phyloP scores from a whole-genome alignment of 208 protist species.

The Crithidia sp. region DNA sequence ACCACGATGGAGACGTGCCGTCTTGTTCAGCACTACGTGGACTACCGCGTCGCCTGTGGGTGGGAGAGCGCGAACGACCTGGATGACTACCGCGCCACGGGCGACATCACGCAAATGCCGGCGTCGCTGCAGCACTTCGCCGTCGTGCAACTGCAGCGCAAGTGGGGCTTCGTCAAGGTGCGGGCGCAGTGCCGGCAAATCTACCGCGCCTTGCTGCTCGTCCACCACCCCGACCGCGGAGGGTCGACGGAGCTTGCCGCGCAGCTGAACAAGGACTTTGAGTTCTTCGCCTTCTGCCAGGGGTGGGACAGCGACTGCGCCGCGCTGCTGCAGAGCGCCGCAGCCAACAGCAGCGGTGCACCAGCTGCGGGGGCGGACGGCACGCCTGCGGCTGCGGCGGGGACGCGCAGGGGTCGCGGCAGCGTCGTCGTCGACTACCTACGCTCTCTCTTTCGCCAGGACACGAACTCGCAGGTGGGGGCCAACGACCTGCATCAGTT shows the following conservation, averaged over 20 bases:
- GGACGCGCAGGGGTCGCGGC: slow-evolving; percentile 36
- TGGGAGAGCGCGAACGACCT: slow-evolving; percentile 75
- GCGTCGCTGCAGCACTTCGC: slow-evolving; percentile 84
- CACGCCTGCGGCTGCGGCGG: slow-evolving; percentile 11
- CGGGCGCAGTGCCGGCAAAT: slow-evolving; percentile 62
- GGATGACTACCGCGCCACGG: slow-evolving; percentile 67
- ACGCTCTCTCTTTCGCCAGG: slow-evolving; percentile 62
- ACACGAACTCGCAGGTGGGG: slow-evolving; percentile 61
- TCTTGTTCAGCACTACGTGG: slow-evolving; percentile 77
- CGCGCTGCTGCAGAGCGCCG: slow-evolving; percentile 30
- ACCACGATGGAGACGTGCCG: slow-evolving; percentile 64
- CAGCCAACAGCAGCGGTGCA: neutral
- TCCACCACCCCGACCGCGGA: slow-evolving; percentile 79
- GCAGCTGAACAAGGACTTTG: slow-evolving; percentile 76
- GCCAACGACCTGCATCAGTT: slow-evolving; percentile 67
- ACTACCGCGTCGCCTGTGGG: slow-evolving; percentile 77
- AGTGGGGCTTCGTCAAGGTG: slow-evolving; percentile 78
- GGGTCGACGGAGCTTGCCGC: slow-evolving; percentile 57
- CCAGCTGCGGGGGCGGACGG: neutral
- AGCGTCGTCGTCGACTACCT: slow-evolving; percentile 68
- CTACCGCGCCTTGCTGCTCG: slow-evolving; percentile 63
- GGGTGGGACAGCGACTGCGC: slow-evolving; percentile 65
- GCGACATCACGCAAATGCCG: slow-evolving; percentile 65
- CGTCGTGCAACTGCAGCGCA: slow-evolving; percentile 73
- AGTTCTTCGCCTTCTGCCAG: slow-evolving; percentile 76